A percentile compares a stretch with the other conserved stretches of the same genome.
Conservation (phyloP, 1,284 basidiomycete genomes). For the Coniferiporia sulphurascens region DNA sequence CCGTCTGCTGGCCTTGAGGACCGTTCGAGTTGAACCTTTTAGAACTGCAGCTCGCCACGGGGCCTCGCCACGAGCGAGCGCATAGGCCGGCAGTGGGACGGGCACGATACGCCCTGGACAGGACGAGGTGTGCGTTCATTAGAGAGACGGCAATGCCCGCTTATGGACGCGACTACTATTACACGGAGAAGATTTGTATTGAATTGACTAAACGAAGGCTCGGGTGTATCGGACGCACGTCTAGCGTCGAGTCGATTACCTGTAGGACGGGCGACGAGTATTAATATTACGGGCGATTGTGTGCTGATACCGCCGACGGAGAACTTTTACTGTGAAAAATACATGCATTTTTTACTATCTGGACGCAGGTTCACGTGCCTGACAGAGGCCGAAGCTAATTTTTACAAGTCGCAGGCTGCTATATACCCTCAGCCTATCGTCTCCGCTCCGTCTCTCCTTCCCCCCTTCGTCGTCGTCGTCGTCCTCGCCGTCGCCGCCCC, state of each 20-base stretch:
- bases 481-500: background rate
- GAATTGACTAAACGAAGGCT: too few relatives aligned
- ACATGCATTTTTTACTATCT: too few relatives aligned
- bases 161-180: background rate
- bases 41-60: background rate
- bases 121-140: background rate
- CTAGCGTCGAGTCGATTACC: too few relatives aligned
- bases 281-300: too few relatives aligned
- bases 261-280: too few relatives aligned
- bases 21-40: background rate
- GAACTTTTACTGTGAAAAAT: too few relatives aligned
- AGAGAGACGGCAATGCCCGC: background rate
- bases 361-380: too few relatives aligned
- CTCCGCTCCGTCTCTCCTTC: background rate
- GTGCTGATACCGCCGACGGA: too few relatives aligned
- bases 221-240: too few relatives aligned
- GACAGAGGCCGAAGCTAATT: too few relatives aligned
- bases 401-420: too few relatives aligned
- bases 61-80: background rate
- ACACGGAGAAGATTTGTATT: background rate
- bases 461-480: constrained; percentile 1
- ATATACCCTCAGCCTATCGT: too few relatives aligned
- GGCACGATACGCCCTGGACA: background rate
- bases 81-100: background rate
- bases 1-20: background rate